phyloP scores from a whole-genome alignment of 768 basidiomycete species.

The Pholiota microspora region DNA sequence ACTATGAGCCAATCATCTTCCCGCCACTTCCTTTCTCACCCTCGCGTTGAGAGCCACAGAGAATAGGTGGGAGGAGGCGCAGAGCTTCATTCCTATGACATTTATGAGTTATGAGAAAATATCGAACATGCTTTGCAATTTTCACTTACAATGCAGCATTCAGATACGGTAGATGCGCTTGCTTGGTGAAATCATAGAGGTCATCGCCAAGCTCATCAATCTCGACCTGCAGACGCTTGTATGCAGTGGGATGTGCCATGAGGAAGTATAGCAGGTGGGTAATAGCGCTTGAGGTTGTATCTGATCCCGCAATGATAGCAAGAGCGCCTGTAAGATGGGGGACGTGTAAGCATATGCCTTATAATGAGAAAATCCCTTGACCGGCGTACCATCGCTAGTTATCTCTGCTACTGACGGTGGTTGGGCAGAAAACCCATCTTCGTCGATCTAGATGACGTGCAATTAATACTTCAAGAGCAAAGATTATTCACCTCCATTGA shows the following conservation, averaged over 20 bases:
- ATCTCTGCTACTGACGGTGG: conserved; percentile 33
- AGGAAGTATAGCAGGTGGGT: conserved; percentile 26
- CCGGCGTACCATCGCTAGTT: conserved; percentile 31
- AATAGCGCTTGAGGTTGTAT: conserved; percentile 28
- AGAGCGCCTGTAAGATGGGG: conserved; percentile 13
- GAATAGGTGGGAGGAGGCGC: conserved; percentile 35
- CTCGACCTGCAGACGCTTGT: conserved; percentile 26
- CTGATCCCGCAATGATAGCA: conserved; percentile 30
- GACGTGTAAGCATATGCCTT: not conserved
- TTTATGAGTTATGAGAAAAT: not conserved
- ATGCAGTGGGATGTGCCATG: conserved; percentile 23
- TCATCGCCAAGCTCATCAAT: conserved; percentile 23
- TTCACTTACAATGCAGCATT: conserved; percentile 32
- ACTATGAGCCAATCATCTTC: conserved; percentile 27
- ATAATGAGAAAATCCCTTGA: not conserved
- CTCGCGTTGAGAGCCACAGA: conserved; percentile 31
- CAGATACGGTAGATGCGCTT: conserved; percentile 26
- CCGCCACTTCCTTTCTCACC: conserved; percentile 29
- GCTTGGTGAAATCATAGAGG: conserved; percentile 22
- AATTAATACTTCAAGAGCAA: not conserved
- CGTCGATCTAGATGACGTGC: conserved; percentile 31
- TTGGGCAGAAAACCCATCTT: conserved; percentile 31
- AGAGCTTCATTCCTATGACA: conserved; percentile 31
- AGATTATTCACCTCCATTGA: not conserved
- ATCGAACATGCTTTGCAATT: not conserved